Evolutionary conservation across 495 filamentous ascomycete species (phyloP).

Genomic region (Aspergillus sclerotiicarbonarius): DNA sequence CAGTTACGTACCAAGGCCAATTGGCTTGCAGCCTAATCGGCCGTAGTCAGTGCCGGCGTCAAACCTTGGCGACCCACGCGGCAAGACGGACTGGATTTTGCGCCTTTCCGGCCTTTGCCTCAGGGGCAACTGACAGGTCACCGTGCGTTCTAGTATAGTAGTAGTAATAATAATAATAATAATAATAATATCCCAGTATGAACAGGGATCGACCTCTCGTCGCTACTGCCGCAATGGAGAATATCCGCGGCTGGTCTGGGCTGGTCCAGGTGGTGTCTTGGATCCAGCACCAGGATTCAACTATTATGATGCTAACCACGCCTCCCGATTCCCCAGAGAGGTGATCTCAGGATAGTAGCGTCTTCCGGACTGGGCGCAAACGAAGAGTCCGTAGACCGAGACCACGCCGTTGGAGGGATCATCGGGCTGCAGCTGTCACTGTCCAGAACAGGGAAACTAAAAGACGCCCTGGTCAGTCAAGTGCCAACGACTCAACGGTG

Average conservation of each 20-base stretch:
- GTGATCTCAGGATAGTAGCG: neutral
- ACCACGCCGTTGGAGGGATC: conserved; percentile 11
- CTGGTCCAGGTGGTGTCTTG: neutral
- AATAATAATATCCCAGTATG: neutral
- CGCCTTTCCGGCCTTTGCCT: conserved; percentile 4
- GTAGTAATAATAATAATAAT: neutral
- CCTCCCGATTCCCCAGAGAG: neutral
- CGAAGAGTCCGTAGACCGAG: neutral
- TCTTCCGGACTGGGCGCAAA: neutral
- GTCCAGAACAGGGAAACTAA: neutral
- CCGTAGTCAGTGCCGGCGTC: neutral
- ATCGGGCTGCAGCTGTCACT: conserved; percentile 15
- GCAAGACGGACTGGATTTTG: conserved; percentile 15
- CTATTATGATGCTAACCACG: neutral
- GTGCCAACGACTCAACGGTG: neutral
- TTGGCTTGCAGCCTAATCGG: neutral
- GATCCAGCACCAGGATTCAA: neutral
- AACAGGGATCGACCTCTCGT: neutral
- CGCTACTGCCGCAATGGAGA: neutral
- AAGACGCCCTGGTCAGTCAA: neutral
- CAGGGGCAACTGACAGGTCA: conserved; percentile 20
- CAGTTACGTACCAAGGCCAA: conserved; percentile 5
- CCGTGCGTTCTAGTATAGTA: conserved; percentile 1
- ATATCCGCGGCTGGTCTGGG: neutral
- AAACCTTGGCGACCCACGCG: conserved; percentile 14